Percentiles rank a stretch among this genome's conserved stretches.
These are phyloP conservation scores for Paramyrothecium roridum DNA, from an alignment of 2,329 filamentous ascomycete genomes.

Conservation along the genomic window DNA sequence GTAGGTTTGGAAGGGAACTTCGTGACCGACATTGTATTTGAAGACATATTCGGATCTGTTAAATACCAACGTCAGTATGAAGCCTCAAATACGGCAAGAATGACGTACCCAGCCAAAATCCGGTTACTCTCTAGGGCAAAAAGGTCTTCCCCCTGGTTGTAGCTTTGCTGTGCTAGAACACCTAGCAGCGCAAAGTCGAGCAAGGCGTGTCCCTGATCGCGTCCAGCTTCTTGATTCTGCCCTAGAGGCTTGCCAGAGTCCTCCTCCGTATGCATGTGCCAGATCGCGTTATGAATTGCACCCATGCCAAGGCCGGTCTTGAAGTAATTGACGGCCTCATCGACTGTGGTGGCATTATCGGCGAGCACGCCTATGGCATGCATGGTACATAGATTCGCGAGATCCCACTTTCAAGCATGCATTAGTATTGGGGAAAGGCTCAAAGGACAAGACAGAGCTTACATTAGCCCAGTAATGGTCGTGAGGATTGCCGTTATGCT, in stretches of 20 bases:
- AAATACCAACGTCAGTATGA: neutral
- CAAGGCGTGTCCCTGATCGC: conserved; percentile 41
- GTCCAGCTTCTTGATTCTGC: conserved; percentile 7
- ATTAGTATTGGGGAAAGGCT: too few relatives aligned
- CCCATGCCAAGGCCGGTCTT: conserved; percentile 34
- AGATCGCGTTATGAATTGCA: conserved; percentile 26
- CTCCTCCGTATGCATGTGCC: conserved; percentile 23
- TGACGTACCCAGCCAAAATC: conserved; percentile 32
- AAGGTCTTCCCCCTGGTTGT: conserved; percentile 39
- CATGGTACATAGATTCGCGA: conserved; percentile 37
- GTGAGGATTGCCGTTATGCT: conserved; percentile 29
- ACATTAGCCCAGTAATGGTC: conserved; percentile 36
- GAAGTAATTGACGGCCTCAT: conserved; percentile 36
- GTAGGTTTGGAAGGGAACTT: conserved; percentile 38
- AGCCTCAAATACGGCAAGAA: neutral
- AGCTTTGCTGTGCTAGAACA: conserved; percentile 35
- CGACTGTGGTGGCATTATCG: conserved; percentile 36
- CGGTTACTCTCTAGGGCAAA: conserved; percentile 25
- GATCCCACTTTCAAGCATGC: conserved; percentile 41
- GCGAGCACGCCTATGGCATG: conserved; percentile 37
- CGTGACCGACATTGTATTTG: conserved; percentile 38
- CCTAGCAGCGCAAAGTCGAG: conserved; percentile 36
- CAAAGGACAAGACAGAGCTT: neutral
- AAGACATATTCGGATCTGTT: conserved; percentile 29
- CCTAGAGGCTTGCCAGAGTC: conserved; percentile 23